Evolutionary conservation across 2,329 filamentous ascomycete species (phyloP), one percentile per base, ranked within the genome.

Genomic region (Penicillium brevicompactum): DNA sequence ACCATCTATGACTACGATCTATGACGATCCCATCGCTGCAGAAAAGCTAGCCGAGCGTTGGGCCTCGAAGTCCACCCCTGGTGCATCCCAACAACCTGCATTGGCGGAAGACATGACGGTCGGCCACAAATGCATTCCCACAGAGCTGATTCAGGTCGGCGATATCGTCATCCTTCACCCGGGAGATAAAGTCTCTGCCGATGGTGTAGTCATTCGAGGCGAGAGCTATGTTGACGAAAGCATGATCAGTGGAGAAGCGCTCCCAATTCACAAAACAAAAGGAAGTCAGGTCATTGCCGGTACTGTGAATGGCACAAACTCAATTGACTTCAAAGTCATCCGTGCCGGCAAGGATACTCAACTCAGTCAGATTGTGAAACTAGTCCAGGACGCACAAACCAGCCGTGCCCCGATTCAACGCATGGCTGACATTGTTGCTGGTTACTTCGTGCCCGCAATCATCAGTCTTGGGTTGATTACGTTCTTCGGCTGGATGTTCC

Each of bases 371-470:
- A 99, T 99, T 62, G 94, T 99, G 60, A 94, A 93, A 74, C 84
- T 97, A n/a, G 94, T 99, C 0, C 94, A 99, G 74, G 91, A 97
- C 71, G 94, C 94, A 3, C 94, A 99, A 74, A 97, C 93, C 2
- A 93, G 87, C 49, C 86, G 94, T 38, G 94, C 94, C 7, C 94
- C 94, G 0, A 99, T 99, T 56, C 94, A 99, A 73, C 86, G 91
- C 43, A 84, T 97, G 69, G 94, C 92, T 4, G 94, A 99, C 74
- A 86, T 85, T 2, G 85, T 99, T 43, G 92, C 94, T 14, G 93
- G 94, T 13, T 94, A 94, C 73, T 99, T 99, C 67, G 90, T 99
- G 1, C 94, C 94, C 0, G 83, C 86, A 13, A 97, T 99, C 67
- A 86, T 97, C 59, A 77, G 87, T 14, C 86, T 99, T 3, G 94